Evolutionary conservation across 1,284 basidiomycete genomes (phyloP).

Genomic region (Naganishia cerealis): DNA sequence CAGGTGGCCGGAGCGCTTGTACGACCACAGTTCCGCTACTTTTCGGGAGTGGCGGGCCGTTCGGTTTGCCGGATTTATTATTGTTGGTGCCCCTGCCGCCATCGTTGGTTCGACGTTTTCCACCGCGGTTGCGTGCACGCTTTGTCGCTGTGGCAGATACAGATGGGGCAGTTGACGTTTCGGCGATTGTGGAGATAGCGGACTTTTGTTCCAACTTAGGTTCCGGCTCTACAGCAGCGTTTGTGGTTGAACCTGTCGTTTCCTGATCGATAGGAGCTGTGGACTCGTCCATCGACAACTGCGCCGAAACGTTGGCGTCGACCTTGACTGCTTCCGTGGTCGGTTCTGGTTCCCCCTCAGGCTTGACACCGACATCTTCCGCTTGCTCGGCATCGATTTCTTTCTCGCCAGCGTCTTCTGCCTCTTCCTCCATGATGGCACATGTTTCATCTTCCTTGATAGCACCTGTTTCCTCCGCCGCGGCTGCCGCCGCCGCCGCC

Average conservation of each 20-base stretch:
- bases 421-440: too few relatives aligned
- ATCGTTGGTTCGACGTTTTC: conserved; percentile 11
- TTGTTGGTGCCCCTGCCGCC: not conserved
- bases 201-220: not conserved
- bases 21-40: conserved; percentile 55
- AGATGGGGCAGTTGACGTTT: not conserved
- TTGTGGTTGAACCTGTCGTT: not conserved
- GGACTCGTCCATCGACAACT: not conserved
- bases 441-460: too few relatives aligned
- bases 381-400: not conserved
- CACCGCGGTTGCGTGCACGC: conserved; percentile 10
- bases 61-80: not conserved
- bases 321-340: not conserved
- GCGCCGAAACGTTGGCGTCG: not conserved
- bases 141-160: not conserved
- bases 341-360: not conserved
- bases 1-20: conserved; percentile 45
- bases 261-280: not conserved
- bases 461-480: conserved; percentile 18
- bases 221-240: not conserved
- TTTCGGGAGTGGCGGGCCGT: conserved; percentile 40
- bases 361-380: not conserved
- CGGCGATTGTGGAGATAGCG: not conserved
- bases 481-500: conserved; percentile 44
- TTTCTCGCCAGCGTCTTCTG: conserved; percentile 15